Evolutionary conservation across 2,329 filamentous ascomycete species (phyloP), one percentile per base, ranked within the genome.

Genomic region (Proliferodiscus dingleyae): DNA sequence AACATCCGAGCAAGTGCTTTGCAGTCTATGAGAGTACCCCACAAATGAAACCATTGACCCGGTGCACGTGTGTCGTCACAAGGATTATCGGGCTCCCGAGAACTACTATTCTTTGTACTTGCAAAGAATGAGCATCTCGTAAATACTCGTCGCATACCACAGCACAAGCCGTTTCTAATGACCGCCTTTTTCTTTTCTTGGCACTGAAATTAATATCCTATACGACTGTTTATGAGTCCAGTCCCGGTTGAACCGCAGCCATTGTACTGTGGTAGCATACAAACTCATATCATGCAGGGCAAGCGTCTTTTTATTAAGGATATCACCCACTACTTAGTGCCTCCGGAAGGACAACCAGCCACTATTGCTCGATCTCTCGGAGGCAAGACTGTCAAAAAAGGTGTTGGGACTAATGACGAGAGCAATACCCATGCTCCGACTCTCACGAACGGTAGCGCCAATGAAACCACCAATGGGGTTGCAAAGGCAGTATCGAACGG

Each of bases 301-400:
- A 95, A 95, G 72, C 87, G 91, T 58, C 72, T 95, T 59, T 96
- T 97, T 71, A 93, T 98, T 77, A 98, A 98, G 68, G 93, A 97
- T 67, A 98, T 97, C 71, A 84, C 87, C 45, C 85, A 96, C 68
- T 97, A 97, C 67, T 75, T 96, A 55, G 74, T 95, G 53, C 86
- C 89, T 4, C 87, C 88, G 3, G 72, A 85, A 52, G 74, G 76
- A 37, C 77, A 85, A 59, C 73, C 78, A 11, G 78, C 87, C 41
- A 73, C 72, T 39, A 80, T 93, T 49, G 89, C 88, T 8, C 86
- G 87, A 2, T 95, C 89, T n/a, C 74, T 96, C 41, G 57, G 51
- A 22, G 61, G 60, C 18, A 49, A 56, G 36, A 47, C 38, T 6
- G 39, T 56, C 28, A 65, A 61, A 47, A 61, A 63, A 23, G 61